Percentiles rank a stretch among this genome's conserved stretches.
Conservation (phyloP, 2,329 filamentous ascomycete genomes). For the Coniochaeta sp. region DNA sequence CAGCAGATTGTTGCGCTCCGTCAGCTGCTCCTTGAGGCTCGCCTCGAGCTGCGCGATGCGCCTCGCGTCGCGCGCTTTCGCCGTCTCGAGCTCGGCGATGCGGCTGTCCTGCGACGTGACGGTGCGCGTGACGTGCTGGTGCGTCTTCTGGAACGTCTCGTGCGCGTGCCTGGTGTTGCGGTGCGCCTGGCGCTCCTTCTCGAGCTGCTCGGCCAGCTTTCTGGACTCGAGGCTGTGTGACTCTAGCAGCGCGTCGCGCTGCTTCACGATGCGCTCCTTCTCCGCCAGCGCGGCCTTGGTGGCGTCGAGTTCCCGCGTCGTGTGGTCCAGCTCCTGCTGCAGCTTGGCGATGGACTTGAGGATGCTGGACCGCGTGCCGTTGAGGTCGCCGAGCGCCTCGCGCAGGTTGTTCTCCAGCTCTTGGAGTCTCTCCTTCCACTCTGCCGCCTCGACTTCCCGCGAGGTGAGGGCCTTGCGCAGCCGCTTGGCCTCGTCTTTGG, state of each 20-base stretch:
- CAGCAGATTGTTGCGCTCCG: constrained; percentile 82
- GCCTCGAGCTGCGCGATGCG: constrained; percentile 70
- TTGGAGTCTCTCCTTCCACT: constrained; percentile 85
- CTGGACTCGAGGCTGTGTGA: constrained; percentile 80
- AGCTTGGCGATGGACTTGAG: constrained; percentile 84
- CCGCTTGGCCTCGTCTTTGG: constrained; percentile 79
- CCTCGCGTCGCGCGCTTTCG: constrained; percentile 68
- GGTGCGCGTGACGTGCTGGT: constrained; percentile 79
- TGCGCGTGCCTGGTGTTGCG: constrained; percentile 82
- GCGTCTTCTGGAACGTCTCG: constrained; percentile 80
- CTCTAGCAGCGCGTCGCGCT: constrained; percentile 82
- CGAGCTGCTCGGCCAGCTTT: constrained; percentile 78
- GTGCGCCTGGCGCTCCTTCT: constrained; percentile 81
- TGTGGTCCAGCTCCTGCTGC: constrained; percentile 80
- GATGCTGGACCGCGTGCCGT: constrained; percentile 76
- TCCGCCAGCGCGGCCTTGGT: constrained; percentile 75
- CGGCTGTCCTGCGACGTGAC: constrained; percentile 79
- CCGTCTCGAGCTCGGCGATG: constrained; percentile 79
- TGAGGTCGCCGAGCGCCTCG: constrained; percentile 79
- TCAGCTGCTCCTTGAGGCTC: constrained; percentile 77
- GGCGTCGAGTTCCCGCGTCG: constrained; percentile 72
- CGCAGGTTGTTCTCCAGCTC: constrained; percentile 86
- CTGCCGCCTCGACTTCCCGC: constrained; percentile 79
- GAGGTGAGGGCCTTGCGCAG: constrained; percentile 77
- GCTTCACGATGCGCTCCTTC: constrained; percentile 83